Evolutionary conservation across 2,329 filamentous ascomycete genomes (phyloP).

Genomic region (Fusarium tuaranense): DNA sequence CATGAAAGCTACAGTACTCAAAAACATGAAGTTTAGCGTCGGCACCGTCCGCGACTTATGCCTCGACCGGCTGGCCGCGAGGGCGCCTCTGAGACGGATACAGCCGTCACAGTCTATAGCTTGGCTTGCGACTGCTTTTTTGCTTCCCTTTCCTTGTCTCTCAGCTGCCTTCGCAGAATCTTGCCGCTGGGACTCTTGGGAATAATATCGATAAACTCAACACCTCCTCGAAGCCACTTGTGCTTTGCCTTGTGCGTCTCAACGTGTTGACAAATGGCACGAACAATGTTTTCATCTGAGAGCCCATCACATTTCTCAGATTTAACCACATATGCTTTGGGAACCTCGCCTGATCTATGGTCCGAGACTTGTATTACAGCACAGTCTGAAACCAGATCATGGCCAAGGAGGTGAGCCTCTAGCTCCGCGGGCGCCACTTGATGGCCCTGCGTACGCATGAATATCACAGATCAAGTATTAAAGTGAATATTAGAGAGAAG

Average conservation of each 20-base stretch:
- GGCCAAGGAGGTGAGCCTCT: conserved; percentile 74
- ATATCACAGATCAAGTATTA: background rate
- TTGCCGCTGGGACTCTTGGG: conserved; percentile 73
- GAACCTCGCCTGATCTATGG: conserved; percentile 65
- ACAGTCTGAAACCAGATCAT: conserved; percentile 74
- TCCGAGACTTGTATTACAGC: conserved; percentile 75
- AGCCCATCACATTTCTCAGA: background rate
- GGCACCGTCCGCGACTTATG: background rate
- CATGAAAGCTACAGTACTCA: background rate
- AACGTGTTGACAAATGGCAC: background rate
- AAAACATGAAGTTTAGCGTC: background rate
- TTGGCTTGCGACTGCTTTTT: background rate
- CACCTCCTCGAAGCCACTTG: conserved; percentile 63
- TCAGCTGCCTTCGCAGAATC: conserved; percentile 45
- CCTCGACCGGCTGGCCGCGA: background rate
- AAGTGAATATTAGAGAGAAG: no score
- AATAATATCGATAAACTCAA: conserved; percentile 66
- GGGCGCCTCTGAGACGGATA: background rate
- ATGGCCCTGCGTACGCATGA: conserved; percentile 63
- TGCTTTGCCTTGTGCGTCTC: conserved; percentile 46
- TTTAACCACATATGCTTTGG: conserved; percentile 65
- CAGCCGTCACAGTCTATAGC: background rate
- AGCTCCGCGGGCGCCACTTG: conserved; percentile 81
- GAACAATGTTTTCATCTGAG: background rate
- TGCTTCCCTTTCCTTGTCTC: background rate